Base-by-base conservation (phyloP, 306 rosid genomes). In the Senna tora region DNA sequence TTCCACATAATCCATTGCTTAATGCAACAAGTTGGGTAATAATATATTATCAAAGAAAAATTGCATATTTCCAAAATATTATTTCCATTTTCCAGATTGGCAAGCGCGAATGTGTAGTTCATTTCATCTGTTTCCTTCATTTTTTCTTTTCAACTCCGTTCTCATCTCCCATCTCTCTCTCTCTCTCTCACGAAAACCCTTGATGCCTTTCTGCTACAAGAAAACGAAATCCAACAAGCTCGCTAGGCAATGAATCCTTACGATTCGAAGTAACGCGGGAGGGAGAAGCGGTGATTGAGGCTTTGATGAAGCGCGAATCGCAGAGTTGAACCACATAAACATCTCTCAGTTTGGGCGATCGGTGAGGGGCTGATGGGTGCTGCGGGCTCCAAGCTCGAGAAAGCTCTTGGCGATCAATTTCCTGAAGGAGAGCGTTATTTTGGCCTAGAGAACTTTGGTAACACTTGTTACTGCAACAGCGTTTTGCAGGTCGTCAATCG, bases 391-490 rank as follows among this genome's bases (percentile, higher is more conserved):
- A 94, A 91, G 85, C 96, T 94, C 36, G 98, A 94, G 87, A 94
- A 87, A 76, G 97, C 96, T 82, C 97, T 94, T 20, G 98, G 98
- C 1, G 98, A 94, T 66, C 97, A 94, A 82, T 94, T 94, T 55
- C 98, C 98, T 4, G 98, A 94, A 83, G 98, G 98, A 82, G 98
- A 94, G 67, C 97, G 93, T 43, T 94, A 94, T 75, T 93, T 91
- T 43, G 98, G 98, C 59, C 91, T 93, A 1, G 98, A 93, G 82
- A 93, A 93, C 86, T 93, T 93, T 51, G 98, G 98, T 74, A 93
- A 93, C 66, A 93, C 98, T 73, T 93, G 98, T 84, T 93, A 93
- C 78, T 93, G 97, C 76, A 93, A 93, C 77, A 93, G 97, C 86
- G 98, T 93, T 65, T 87, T 93, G 88, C 98, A 93, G 97, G 97